A percentile compares a stretch with the other conserved stretches of the same genome.
Evolutionary conservation across 164 flowering plant genomes (phyloP).

Genomic region (Magnolia changhungtana): DNA sequence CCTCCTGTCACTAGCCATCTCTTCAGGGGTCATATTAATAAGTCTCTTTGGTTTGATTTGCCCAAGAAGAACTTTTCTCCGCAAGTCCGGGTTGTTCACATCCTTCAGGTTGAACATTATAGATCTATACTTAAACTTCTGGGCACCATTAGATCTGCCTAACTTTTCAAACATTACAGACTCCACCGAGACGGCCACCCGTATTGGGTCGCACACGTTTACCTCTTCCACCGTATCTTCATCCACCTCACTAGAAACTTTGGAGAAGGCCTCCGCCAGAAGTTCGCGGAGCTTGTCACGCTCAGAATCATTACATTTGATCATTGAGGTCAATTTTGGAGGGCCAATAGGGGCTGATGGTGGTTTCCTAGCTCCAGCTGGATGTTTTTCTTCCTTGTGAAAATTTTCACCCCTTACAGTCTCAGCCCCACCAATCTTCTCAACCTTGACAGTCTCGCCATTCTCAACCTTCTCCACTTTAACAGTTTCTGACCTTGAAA

Average conservation of each 20-base stretch:
- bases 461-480: conserved; percentile 25
- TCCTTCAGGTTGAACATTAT: conserved; percentile 87
- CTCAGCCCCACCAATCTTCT: conserved; percentile 20
- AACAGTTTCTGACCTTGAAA: conserved; percentile 26
- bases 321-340: conserved; percentile 64
- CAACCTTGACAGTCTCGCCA: conserved; percentile 22
- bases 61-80: conserved; percentile 84
- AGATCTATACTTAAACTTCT: conserved; percentile 76
- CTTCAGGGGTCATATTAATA: conserved; percentile 53
- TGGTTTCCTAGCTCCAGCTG: conserved; percentile 28
- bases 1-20: conserved; percentile 87
- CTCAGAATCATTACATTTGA: conserved; percentile 60
- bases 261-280: conserved; percentile 67
- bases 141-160: conserved; percentile 72
- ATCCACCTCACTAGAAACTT: conserved; percentile 57
- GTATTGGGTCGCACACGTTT: conserved; percentile 60
- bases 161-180: conserved; percentile 73
- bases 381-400: conserved; percentile 31
- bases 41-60: conserved; percentile 59
- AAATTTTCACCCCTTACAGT: conserved; percentile 33
- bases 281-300: conserved; percentile 80
- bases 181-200: conserved; percentile 78
- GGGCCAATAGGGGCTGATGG: conserved; percentile 34
- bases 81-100: conserved; percentile 75
- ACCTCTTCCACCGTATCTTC: conserved; percentile 48